Base-by-base conservation (phyloP, 2,329 filamentous ascomycete species). In the Verticillium tricorpus region DNA sequence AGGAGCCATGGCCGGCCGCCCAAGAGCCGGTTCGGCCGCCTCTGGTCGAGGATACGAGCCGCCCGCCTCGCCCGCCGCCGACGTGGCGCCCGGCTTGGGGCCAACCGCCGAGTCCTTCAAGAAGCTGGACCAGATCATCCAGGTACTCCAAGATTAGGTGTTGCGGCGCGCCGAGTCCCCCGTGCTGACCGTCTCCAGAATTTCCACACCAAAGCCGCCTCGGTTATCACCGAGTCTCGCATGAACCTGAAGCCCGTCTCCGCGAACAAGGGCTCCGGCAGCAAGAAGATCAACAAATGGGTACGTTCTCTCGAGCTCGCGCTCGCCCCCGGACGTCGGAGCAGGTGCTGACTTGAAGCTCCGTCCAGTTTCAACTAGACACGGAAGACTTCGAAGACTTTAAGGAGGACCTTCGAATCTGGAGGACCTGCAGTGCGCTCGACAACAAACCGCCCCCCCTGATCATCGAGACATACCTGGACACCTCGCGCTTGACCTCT, bases 381-480 rank as follows among this genome's bases (percentile, higher is more conserved):
- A 89, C 97, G 55, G 91, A 96, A 69, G 95, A 99, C 69, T 94
- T 94, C 65, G 92, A 97, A 71, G 88, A 91, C 64, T 93, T 97
- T 71, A 83, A 85, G 69, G 89, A 96, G 67, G 90, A 95, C 66
- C 84, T 98, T 65, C 84, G 85, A 68, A 82, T 86, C 62, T 99
- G 93, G 93, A 94, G 89, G 75, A 85, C 81, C 56, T 91, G 90
- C 71, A 90, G 94, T 73, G 86, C 90, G 63, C 84, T 90, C 65
- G 87, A 91, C 58, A 89, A 90, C 69, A 87, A 85, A 63, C 95
- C 95, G 39, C 89, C 91, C 40, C 89, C 93, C 3, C 81, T 99
- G 72, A 85, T 96, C 67, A 92, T 99, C 71, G 95, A 99, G 76
- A 90, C 93, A 25, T 98, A 91, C 72, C 80, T 98, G 45, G 92